Evolutionary conservation across 1,284 basidiomycete species (phyloP).

Genomic region (Filobasidium uniguttulatum): DNA sequence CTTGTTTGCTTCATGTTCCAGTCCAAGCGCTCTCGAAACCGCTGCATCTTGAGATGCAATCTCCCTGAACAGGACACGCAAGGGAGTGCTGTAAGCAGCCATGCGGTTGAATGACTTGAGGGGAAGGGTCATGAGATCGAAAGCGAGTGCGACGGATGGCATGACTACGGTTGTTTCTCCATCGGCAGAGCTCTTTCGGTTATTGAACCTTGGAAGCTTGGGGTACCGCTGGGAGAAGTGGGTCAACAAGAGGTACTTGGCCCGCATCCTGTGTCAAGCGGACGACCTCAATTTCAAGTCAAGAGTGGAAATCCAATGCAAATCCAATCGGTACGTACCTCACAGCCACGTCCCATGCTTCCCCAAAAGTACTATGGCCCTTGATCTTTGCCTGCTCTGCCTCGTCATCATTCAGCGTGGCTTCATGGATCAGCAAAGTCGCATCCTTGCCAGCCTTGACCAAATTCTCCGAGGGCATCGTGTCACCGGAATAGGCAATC

Average conservation of each 20-base stretch:
- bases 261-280: slow-evolving; percentile 52
- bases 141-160: slow-evolving; percentile 54
- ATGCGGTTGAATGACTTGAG: slow-evolving; percentile 73
- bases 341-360: slow-evolving; percentile 65
- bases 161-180: slow-evolving; percentile 15
- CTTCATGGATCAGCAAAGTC: slow-evolving; percentile 83
- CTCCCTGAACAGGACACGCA: slow-evolving; percentile 53
- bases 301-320: too few relatives aligned
- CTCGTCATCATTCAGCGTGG: slow-evolving; percentile 72
- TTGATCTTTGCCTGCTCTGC: slow-evolving; percentile 56
- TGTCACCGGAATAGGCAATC: slow-evolving; percentile 77
- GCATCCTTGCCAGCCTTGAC: slow-evolving; percentile 53
- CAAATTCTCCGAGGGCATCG: slow-evolving; percentile 58
- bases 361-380: slow-evolving; percentile 76
- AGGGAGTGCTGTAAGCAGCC: slow-evolving; percentile 53
- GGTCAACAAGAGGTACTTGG: slow-evolving; percentile 68
- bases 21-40: neutral
- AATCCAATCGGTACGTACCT: slow-evolving; percentile 39
- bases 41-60: slow-evolving; percentile 37
- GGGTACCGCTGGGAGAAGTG: slow-evolving; percentile 94
- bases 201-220: slow-evolving; percentile 47
- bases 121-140: slow-evolving; percentile 61
- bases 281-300: too few relatives aligned
- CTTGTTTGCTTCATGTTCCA: neutral
- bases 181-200: slow-evolving; percentile 10